Conservation (phyloP, 2,329 filamentous ascomycete species). For the Curvularia hawaiiensis region DNA sequence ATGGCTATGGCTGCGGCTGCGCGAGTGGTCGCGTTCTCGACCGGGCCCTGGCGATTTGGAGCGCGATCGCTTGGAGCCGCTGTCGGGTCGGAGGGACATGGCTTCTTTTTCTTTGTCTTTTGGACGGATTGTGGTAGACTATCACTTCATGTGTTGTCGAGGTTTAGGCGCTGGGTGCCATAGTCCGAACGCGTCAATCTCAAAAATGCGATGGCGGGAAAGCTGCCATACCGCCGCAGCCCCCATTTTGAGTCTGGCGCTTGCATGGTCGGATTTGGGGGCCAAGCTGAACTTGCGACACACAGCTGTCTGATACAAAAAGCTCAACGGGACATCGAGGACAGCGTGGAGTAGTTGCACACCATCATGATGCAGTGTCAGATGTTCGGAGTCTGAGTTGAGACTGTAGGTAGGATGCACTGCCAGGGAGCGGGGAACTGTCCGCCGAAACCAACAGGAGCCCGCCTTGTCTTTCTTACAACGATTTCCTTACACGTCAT, state of each 20-base stretch:
- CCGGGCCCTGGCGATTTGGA: slow-evolving; percentile 50
- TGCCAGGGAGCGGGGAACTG: slow-evolving; percentile 1
- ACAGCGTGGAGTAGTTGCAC: slow-evolving; percentile 2
- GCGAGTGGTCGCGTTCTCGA: slow-evolving; percentile 47
- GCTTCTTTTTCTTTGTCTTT: slow-evolving; percentile 3
- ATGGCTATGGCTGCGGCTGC: slow-evolving; percentile 49
- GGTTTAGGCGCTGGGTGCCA: slow-evolving; percentile 3
- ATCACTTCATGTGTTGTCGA: slow-evolving; percentile 8
- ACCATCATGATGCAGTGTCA: slow-evolving; percentile 1
- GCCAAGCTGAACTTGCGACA: slow-evolving; percentile 11
- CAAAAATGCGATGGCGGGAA: slow-evolving; percentile 29
- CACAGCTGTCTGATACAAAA: background rate
- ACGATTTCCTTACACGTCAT: slow-evolving; percentile 11
- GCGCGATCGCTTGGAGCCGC: slow-evolving; percentile 48
- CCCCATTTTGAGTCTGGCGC: slow-evolving; percentile 14
- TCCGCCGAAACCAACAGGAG: slow-evolving; percentile 1
- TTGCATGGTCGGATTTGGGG: slow-evolving; percentile 19
- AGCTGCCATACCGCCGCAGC: slow-evolving; percentile 13
- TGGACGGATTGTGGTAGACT: background rate
- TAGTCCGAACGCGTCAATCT: slow-evolving; percentile 6
- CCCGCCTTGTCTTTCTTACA: slow-evolving; percentile 5
- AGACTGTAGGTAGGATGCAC: background rate
- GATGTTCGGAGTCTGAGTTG: background rate
- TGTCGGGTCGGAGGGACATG: slow-evolving; percentile 51
- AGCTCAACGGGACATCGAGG: background rate